Evolutionary conservation across 1,284 basidiomycete genomes (phyloP), one percentile per base, ranked within the genome.

Genomic region (Lignosus rhinocerotis): DNA sequence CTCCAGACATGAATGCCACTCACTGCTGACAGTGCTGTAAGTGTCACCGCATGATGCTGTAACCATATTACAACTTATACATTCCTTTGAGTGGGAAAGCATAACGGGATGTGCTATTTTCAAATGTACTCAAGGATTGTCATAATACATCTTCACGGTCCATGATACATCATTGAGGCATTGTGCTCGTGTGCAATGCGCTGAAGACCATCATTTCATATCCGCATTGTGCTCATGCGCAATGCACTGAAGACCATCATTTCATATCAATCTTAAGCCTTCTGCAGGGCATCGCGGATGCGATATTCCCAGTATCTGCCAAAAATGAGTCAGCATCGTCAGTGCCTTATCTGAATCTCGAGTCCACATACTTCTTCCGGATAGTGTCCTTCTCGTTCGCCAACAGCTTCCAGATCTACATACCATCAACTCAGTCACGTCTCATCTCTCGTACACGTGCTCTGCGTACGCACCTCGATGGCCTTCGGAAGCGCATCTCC

Each of bases 371-470:
- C 88, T 86, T 87, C 76, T 86, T 90, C 47, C 93, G 80, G 68
- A 94, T 92, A 8, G 82, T 82, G 70, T 96, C 93, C 67, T 87
- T 80, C 60, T 88, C 81, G 46, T 83, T 75, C 2, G 85, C 90
- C 25, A 96, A 80, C 5, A 83, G 80, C 53, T 78, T 84, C 84
- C 89, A 95, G 16, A 93, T 76, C 85, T 48, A 21, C 9, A 14
- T 11, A 10, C 10, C 41, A 16, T 6, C 19, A 25, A 19, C 6
- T 9, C 12, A 25, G 11, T 11, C 9, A 25, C 19, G 2, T 19
- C 7, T n/a, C 31, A 17, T 17, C 11, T 10, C 8, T 30, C 16
- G 49, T 21, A 14, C 38, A 36, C 12, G 7, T 56, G 58, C n/a
- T 14, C 14, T 16, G 30, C 12, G 12, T 19, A 46, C 55, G 36